Percentiles rank a stretch among this genome's conserved stretches.
These are phyloP conservation scores for Penicillium hordei DNA, from an alignment of 2,329 filamentous ascomycete genomes.

Conservation along the genomic window DNA sequence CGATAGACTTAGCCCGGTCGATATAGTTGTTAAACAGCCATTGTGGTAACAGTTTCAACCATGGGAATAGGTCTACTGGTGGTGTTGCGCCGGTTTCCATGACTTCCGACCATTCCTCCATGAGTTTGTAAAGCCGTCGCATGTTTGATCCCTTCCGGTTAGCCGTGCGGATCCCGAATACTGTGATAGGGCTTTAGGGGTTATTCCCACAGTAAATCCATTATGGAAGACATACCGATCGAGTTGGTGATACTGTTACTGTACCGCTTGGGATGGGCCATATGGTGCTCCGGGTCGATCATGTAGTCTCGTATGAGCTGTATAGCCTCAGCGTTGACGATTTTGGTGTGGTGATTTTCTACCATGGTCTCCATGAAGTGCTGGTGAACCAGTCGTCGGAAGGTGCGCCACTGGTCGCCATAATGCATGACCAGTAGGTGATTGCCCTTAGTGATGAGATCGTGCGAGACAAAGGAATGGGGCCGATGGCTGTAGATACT, in stretches of 20 bases:
- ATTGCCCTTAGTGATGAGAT: not conserved
- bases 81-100: conserved; percentile 6
- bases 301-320: conserved; percentile 52
- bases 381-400: conserved; percentile 50
- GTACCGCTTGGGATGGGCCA: conserved; percentile 51
- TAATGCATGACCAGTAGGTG: conserved; percentile 7
- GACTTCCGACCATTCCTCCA: conserved; percentile 4
- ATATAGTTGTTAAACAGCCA: not conserved
- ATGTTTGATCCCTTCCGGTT: not conserved
- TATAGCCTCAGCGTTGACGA: conserved; percentile 51
- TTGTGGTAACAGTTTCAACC: not conserved
- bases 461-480: conserved; percentile 27
- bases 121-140: not conserved
- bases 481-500: conserved; percentile 48
- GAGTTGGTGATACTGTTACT: conserved; percentile 50
- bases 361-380: conserved; percentile 44
- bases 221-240: not conserved
- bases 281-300: conserved; percentile 42
- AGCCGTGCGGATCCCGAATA: conserved; percentile 2
- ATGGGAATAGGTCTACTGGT: conserved; percentile 1
- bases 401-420: conserved; percentile 44
- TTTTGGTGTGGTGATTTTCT: conserved; percentile 9
- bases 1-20: not conserved
- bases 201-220: not conserved
- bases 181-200: not conserved